These are phyloP conservation scores for Naganishia onofrii DNA, from an alignment of 768 basidiomycete genomes.

Conservation along the genomic window DNA sequence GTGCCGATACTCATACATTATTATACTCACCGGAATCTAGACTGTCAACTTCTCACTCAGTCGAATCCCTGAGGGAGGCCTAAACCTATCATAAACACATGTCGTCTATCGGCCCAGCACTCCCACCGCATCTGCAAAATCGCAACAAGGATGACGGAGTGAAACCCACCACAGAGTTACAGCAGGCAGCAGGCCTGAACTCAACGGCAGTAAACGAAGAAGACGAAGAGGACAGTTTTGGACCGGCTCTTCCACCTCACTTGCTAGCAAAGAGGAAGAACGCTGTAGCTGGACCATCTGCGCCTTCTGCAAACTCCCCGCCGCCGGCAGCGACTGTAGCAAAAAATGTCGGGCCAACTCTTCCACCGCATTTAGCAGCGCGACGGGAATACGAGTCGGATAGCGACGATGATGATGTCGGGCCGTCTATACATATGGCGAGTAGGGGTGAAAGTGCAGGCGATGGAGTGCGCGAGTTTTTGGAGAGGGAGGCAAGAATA, in stretches of 20 bases:
- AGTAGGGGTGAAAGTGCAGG: conserved; percentile 56
- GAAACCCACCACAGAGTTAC: not conserved
- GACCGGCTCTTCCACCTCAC: conserved; percentile 72
- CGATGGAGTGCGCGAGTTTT: conserved; percentile 70
- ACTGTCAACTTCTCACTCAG: too few relatives aligned
- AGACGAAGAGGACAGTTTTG: conserved; percentile 68
- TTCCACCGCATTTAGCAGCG: conserved; percentile 59
- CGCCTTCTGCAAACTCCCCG: conserved; percentile 30
- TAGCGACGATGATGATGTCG: conserved; percentile 70
- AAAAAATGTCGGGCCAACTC: conserved; percentile 34
- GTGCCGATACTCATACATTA: too few relatives aligned
- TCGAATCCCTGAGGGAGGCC: too few relatives aligned
- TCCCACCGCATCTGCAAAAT: conserved; percentile 50
- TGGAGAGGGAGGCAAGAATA: conserved; percentile 77
- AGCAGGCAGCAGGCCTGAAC: conserved; percentile 7
- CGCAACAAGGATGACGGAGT: not conserved
- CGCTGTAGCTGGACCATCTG: conserved; percentile 45
- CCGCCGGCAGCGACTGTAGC: too few relatives aligned
- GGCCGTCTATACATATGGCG: conserved; percentile 63
- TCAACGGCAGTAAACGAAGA: conserved; percentile 53
- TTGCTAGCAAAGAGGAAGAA: conserved; percentile 55
- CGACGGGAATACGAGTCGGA: conserved; percentile 57
- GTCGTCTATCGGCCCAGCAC: conserved; percentile 50
- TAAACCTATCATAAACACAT: conserved; percentile 9
- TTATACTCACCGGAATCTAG: too few relatives aligned